Base-by-base conservation (phyloP, 768 basidiomycete genomes). In the Sporobolomyces pararoseus region DNA sequence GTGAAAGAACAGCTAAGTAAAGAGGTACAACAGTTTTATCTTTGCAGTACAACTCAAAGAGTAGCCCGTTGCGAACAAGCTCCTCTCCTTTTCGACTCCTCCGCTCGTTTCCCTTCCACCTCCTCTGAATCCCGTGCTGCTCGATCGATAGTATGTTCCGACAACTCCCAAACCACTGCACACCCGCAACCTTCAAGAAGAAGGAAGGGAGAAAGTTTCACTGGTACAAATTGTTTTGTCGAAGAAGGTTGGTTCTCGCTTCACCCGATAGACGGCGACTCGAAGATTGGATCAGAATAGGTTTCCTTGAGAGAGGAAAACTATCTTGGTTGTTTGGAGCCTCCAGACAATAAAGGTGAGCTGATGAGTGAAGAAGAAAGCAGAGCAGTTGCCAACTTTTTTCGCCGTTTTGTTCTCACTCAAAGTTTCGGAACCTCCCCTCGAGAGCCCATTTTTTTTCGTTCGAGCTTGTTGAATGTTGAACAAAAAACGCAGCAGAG, bases 271-370 rank as follows among this genome's bases (percentile, higher is more conserved):
- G 69, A 54, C 52, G 37, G 59, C 14, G 35, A 32, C 51, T 52
- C n/a, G 35, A 50, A 60, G 57, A 17, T 14, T 49, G 3, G 32
- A 9, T n/a, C 23, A n/a, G n/a, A n/a, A n/a, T n/a, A n/a, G n/a
- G n/a, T n/a, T n/a, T n/a, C n/a, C n/a, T n/a, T n/a, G n/a, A n/a
- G n/a, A n/a, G n/a, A n/a, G n/a, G n/a, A n/a, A n/a, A n/a, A n/a
- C n/a, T n/a, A n/a, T n/a, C n/a, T n/a, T n/a, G n/a, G n/a, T n/a
- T n/a, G n/a, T n/a, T 59, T 19, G 51, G 52, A 46, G 59, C 31
- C 59, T 61, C 59, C 59, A 35, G 59, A 70, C 69, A 70, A 70
- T 70, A 70, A 69, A 53, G 52, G 27, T 37, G 35, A 60, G 63
- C 63, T 29, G 52, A 55, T 61, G 52, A 53, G 52, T 46, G 51